These are phyloP conservation scores for Tolypocladium nubicola DNA, from an alignment of 2,329 filamentous ascomycete genomes.

Conservation along the genomic window DNA sequence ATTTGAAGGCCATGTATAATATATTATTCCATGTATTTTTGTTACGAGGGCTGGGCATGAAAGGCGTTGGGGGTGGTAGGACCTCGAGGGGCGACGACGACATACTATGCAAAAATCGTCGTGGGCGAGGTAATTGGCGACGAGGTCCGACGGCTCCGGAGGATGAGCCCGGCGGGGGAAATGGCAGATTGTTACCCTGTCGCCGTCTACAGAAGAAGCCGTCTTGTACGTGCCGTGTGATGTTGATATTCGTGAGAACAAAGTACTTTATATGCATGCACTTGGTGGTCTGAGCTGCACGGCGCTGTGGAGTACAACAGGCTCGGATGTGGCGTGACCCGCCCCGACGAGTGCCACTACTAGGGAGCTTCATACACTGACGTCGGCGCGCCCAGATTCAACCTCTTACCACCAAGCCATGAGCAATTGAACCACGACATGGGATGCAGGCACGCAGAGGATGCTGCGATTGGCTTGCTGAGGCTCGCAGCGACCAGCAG, in stretches of 20 bases:
- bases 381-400: neutral
- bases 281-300: neutral
- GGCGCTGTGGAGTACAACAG: neutral
- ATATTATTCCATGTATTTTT: neutral
- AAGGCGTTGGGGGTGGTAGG: conserved; percentile 3
- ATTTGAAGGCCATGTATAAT: neutral
- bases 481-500: conserved; percentile 10
- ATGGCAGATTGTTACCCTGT: neutral
- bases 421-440: conserved; percentile 19
- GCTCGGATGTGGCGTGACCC: neutral
- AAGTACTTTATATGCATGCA: neutral
- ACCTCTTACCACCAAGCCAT: conserved; percentile 6
- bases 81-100: neutral
- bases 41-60: neutral
- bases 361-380: neutral
- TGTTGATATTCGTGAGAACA: neutral
- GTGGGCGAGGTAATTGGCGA: neutral
- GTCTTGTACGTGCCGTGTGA: neutral
- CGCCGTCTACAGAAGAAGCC: neutral
- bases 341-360: neutral
- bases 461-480: conserved; percentile 14
- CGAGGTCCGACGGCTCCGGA: neutral
- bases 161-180: neutral
- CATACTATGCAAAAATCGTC: neutral
- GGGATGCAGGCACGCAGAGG: conserved; percentile 14